Base-by-base conservation (phyloP, 225 moss, liverwort and hornwort species). In the Pseudoscleropodium purum region DNA sequence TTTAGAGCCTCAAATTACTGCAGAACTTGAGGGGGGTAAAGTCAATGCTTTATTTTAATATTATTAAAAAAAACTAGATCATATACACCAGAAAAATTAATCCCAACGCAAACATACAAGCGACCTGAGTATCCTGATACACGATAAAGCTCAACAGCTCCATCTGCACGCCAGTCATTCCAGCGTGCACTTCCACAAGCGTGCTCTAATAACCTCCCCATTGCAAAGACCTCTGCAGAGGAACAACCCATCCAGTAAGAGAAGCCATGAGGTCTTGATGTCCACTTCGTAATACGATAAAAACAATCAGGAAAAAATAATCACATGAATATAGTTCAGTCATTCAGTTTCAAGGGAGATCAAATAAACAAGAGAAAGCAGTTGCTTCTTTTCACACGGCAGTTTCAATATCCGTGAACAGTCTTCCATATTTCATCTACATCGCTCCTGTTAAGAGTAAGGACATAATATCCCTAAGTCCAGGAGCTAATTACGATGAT, bases 401-500 rank as follows among this genome's bases (percentile, higher is more conserved):
- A 70, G 56, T 82, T 84, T 65, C 70, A 89, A 86, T 52, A 67
- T 61, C 76, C 63, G 84, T 59, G 19, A 84, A 84, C 37, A 51
- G 41, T 70, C 91, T 89, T 91, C 87, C 89, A 91, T 83, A 86
- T 88, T 86, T 88, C 91, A 90, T 86, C 83, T 91, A 91, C 91
- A 90, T 85, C 65, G 92, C 87, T 78, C 89, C 24, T 64, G 59
- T 82, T 49, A 37, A 81, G 69, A 80, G 79, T 73, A 84, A 72
- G 87, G 78, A 85, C 60, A 59, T 27, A 17, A 72, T 25, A 72
- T 81, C 87, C 79, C 75, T 59, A 62, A 49, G 52, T 87, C 75
- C 30, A 82, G 30, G 87, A 85, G 89, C 76, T 65, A 89, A 89
- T 87, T 82, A 85, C 89, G 82, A 65, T 77, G 91, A 87, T 82